phyloP scores from a whole-genome alignment of 306 rosid genomes.

The Styphnolobium japonicum region DNA sequence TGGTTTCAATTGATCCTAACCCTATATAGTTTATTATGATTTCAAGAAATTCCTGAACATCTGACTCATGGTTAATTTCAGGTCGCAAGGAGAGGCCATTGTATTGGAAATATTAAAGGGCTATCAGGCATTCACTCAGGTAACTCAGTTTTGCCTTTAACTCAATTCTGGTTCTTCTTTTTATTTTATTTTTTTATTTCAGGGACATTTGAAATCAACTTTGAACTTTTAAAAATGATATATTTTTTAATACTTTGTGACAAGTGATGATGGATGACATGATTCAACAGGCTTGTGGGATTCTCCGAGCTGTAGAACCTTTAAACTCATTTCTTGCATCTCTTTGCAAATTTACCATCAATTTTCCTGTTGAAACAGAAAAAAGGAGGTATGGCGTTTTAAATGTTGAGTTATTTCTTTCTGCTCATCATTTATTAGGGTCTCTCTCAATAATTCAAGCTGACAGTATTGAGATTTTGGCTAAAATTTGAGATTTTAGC shows the following conservation, averaged over 20 bases:
- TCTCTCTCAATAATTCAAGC: conserved; percentile 23
- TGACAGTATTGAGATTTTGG: conserved; percentile 37
- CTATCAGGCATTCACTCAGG: conserved; percentile 99
- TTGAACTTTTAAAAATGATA: conserved; percentile 11
- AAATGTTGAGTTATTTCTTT: neutral
- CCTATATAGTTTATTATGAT: neutral
- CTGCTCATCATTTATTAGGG: conserved; percentile 15
- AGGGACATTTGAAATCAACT: conserved; percentile 13
- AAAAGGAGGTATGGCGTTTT: conserved; percentile 63
- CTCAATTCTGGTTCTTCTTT: neutral
- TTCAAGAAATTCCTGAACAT: conserved; percentile 9
- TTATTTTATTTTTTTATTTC: neutral
- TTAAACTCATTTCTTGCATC: conserved; percentile 94
- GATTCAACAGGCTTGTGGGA: conserved; percentile 85
- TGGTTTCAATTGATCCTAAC: conserved; percentile 13
- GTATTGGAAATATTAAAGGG: conserved; percentile 95
- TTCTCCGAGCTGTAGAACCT: conserved; percentile 93
- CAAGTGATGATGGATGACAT: conserved; percentile 21
- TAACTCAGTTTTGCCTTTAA: conserved; percentile 18
- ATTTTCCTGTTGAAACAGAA: conserved; percentile 82
- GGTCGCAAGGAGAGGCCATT: conserved; percentile 99
- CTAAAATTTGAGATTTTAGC: conserved; percentile 52
- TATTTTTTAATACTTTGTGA: neutral
- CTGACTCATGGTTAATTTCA: conserved; percentile 41
- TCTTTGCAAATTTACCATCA: conserved; percentile 94